Conservation (phyloP, 2,329 filamentous ascomycete species). For the Aspergillus sojae region DNA sequence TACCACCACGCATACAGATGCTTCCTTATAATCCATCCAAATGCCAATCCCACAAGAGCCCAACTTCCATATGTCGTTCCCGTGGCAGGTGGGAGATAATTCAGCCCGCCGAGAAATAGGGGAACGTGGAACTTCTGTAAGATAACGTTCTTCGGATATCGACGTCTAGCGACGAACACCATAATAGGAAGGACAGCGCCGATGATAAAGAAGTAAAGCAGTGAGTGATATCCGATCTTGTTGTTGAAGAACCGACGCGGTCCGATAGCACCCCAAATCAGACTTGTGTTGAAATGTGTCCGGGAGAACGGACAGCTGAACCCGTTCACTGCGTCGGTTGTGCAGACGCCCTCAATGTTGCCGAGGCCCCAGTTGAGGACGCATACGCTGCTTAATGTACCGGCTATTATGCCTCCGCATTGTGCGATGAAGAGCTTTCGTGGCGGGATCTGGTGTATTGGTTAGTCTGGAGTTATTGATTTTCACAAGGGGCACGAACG, state of each 20-base stretch:
- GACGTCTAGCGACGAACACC: not conserved
- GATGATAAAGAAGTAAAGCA: conserved; percentile 71
- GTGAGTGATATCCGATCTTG: conserved; percentile 59
- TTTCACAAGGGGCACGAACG: conserved; percentile 7
- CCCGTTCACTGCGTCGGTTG: conserved; percentile 59
- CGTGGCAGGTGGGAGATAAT: conserved; percentile 63
- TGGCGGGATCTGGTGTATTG: conserved; percentile 37
- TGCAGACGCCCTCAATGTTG: conserved; percentile 49
- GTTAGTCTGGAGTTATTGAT: conserved; percentile 27
- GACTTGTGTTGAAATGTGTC: conserved; percentile 66
- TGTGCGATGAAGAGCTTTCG: conserved; percentile 53
- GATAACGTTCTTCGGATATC: not conserved
- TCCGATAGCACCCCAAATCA: conserved; percentile 72
- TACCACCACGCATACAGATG: conserved; percentile 69
- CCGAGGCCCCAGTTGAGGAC: conserved; percentile 50
- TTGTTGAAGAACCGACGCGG: conserved; percentile 66
- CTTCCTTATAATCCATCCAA: conserved; percentile 65
- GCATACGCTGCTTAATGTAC: conserved; percentile 46
- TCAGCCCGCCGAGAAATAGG: conserved; percentile 19
- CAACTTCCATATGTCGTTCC: conserved; percentile 69
- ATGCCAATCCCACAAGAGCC: conserved; percentile 64
- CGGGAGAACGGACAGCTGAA: conserved; percentile 58
- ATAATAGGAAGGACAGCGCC: conserved; percentile 47
- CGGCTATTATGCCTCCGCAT: conserved; percentile 50
- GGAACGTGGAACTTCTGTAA: conserved; percentile 15